Conservation (phyloP, 257 asterid species). For the Orobanche coerulescens region DNA sequence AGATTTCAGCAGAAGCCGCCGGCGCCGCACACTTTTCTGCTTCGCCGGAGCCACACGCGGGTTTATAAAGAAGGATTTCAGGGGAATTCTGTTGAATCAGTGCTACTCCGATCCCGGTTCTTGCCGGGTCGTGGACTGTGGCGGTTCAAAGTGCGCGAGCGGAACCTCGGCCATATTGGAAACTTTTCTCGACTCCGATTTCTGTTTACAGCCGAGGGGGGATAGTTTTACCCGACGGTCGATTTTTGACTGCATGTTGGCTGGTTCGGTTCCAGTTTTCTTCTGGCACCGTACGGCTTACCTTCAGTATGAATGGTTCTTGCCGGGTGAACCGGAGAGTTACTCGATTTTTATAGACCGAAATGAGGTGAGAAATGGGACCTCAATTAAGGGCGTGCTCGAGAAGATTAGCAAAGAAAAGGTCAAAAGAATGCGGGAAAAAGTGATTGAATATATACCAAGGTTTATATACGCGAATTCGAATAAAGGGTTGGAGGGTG, state of each 20-base stretch:
- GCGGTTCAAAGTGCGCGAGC: slow-evolving; percentile 48
- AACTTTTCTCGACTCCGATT: slow-evolving; percentile 61
- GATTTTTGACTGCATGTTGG: slow-evolving; percentile 83
- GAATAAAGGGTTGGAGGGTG: slow-evolving; percentile 43
- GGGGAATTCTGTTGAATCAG: slow-evolving; percentile 46
- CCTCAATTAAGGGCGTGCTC: slow-evolving; percentile 38
- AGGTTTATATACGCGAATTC: slow-evolving; percentile 49
- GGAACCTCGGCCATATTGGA: slow-evolving; percentile 56
- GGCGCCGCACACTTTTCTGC: slow-evolving; percentile 38
- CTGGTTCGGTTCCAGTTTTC: slow-evolving; percentile 83
- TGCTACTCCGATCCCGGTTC: slow-evolving; percentile 43
- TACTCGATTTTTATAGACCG: slow-evolving; percentile 75
- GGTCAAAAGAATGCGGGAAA: slow-evolving; percentile 55
- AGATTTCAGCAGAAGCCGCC: slow-evolving; percentile 37
- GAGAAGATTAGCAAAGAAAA: slow-evolving; percentile 33
- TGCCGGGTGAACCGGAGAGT: slow-evolving; percentile 57
- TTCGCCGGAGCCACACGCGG: slow-evolving; percentile 76
- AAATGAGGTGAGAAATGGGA: slow-evolving; percentile 52
- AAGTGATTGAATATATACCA: slow-evolving; percentile 51
- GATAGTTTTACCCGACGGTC: slow-evolving; percentile 78
- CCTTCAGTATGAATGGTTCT: slow-evolving; percentile 69
- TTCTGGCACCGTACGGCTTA: slow-evolving; percentile 78
- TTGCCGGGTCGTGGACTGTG: slow-evolving; percentile 69
- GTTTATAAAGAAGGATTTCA: slow-evolving; percentile 46
- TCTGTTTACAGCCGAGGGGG: slow-evolving; percentile 86